Conservation (phyloP, 352 stramenopile genomes). For the Peronospora tabacina region DNA sequence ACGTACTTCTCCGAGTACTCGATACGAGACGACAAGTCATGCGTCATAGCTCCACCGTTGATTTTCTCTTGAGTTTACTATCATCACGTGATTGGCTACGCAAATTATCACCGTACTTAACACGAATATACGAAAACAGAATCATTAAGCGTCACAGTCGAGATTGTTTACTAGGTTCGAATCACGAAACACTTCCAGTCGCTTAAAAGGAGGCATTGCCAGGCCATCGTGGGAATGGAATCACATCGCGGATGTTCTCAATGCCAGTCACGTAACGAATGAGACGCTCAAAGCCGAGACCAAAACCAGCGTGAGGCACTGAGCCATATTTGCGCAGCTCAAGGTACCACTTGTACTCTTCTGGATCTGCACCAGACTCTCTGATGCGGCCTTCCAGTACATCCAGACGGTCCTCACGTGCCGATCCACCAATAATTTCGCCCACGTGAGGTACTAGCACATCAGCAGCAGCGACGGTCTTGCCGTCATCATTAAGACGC, state of each 20-base stretch:
- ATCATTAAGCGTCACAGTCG: constrained; percentile 14
- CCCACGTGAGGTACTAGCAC: constrained; percentile 94
- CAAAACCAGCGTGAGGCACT: constrained; percentile 95
- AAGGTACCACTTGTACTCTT: constrained; percentile 95
- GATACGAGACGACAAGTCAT: constrained; percentile 86
- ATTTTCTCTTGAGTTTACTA: constrained; percentile 5
- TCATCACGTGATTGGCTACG: constrained; percentile 14
- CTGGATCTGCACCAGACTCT: constrained; percentile 65
- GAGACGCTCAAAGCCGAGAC: constrained; percentile 97
- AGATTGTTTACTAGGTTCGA: not conserved
- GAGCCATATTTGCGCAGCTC: constrained; percentile 93
- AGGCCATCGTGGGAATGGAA: constrained; percentile 95
- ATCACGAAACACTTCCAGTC: constrained; percentile 18
- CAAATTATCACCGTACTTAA: constrained; percentile 11
- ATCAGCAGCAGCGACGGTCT: constrained; percentile 97
- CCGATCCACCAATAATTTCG: constrained; percentile 96
- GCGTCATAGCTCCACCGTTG: constrained; percentile 40
- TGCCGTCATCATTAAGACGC: constrained; percentile 94
- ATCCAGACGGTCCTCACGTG: constrained; percentile 92
- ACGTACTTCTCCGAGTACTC: constrained; percentile 95
- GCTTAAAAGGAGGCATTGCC: constrained; percentile 90
- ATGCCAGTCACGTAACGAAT: constrained; percentile 97
- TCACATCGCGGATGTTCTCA: constrained; percentile 99
- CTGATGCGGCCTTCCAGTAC: constrained; percentile 73
- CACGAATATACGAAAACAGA: not conserved